Evolutionary conservation across 495 filamentous ascomycete genomes (phyloP), one percentile per base, ranked within the genome.

Genomic region (Penicillium diatomitis): DNA sequence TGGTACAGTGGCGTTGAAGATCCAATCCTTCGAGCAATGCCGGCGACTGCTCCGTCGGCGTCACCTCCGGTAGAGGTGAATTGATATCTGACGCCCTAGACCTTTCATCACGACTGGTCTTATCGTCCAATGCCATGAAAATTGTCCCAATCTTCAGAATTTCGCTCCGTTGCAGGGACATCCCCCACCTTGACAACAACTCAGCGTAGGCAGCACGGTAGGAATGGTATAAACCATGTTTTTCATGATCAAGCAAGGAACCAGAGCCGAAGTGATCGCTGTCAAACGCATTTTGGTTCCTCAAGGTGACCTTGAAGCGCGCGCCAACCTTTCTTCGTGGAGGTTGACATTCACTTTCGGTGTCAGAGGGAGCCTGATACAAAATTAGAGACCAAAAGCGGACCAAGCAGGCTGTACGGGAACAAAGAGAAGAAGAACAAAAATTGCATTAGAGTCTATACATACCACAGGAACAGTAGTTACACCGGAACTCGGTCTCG

Each of bases 151-250:
- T 91, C 56, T 94, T 94, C 47, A 95, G 70, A 20, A 96, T 79
- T 65, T 96, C 88, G 5, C 88, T 78, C 11, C 85, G 76, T 32
- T 83, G 76, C 4, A 87, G 72, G 0, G 85, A 83, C 6, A 91
- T 72, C n/a, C 78, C 77, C 90, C 91, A 96, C 48, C 85, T 79
- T 39, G 79, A 83, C 2, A 96, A 74, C 54, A 94, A 75, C 51
- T 91, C 77, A 8, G 91, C 87, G 60, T 96, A 96, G 35, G 81
- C 74, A 45, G 79, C 76, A 11, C 90, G 81, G 64, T 94, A 96
- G 38, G 78, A 76, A 6, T 68, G 69, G 55, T 88, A 90, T 4
- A 83, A 61, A 32, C 69, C 58, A 39, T 75, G 65, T 38, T 80
- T 78, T 32, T 68, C 74, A 5, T 74, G 75, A 47, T 95, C 83